A percentile compares a stretch with the other conserved stretches of the same genome.
phyloP scores from a whole-genome alignment of 2,329 filamentous ascomycete genomes.

The Celoporthe dispersa region DNA sequence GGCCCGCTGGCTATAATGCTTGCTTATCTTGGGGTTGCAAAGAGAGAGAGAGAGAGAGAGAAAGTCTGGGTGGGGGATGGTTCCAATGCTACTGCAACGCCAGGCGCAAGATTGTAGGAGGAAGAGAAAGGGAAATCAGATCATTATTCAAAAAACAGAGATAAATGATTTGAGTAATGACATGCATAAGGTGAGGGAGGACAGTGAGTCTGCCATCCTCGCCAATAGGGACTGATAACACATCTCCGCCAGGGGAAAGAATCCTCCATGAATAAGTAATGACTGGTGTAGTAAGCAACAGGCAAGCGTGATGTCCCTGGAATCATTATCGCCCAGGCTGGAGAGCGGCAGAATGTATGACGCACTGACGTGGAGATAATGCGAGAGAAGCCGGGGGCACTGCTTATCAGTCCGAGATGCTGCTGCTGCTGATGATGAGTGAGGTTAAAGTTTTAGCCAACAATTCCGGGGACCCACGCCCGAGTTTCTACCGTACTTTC shows the following conservation, averaged over 20 bases:
- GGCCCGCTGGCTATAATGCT: not conserved
- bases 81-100: not conserved
- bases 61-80: not conserved
- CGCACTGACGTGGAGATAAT: constrained; percentile 2
- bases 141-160: not conserved
- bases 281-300: not conserved
- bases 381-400: not conserved
- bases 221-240: not conserved
- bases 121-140: not conserved
- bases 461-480: not conserved
- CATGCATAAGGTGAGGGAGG: too few relatives aligned
- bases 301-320: not conserved
- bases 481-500: not conserved
- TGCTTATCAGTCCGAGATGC: not conserved
- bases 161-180: too few relatives aligned
- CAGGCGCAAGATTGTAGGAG: not conserved
- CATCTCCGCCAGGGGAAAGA: not conserved
- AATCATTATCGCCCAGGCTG: not conserved
- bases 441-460: constrained; percentile 5
- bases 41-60: too few relatives aligned
- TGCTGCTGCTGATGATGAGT: not conserved
- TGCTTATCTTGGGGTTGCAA: not conserved
- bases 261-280: not conserved
- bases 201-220: not conserved
- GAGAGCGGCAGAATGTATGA: not conserved